Evolutionary conservation across 169 alveolate genomes (phyloP), one percentile per base, ranked within the genome.

Genomic region (Cryptosporidium muris): DNA sequence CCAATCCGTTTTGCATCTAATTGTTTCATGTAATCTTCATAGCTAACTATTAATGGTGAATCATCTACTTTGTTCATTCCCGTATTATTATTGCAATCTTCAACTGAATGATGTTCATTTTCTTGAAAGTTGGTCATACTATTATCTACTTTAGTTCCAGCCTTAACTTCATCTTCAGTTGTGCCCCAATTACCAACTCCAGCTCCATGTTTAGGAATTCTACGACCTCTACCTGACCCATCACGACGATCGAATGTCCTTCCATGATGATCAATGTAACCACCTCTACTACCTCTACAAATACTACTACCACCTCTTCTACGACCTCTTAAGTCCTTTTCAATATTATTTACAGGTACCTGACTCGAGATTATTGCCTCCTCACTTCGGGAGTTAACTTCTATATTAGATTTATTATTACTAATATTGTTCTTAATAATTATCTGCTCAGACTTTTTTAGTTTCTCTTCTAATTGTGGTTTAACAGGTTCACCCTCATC

Each of bases 281-380:
- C 85, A 16, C 85, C 85, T 58, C 85, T 74, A 9, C 85, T 68
- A 58, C 85, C 85, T 74, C 85, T 74, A 42, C 54, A 68, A 8
- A 74, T 49, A 11, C 74, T 74, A 49, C 64, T 62, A 9, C 85
- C 85, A 25, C 40, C 60, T 38, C 85, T 53, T 7, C 62, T 0
- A 3, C 85, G 74, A 43, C 67, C 38, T 11, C 36, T 40, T 6
- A 40, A 9, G 63, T 9, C 81, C 16, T 25, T 25, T 1, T 60
- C 40, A 34, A 47, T 16, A n/a, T 4, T 38, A 4, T 16, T 51
- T 3, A 58, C 60, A 14, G 60, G 4, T 11, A 25, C 51, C 9
- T 43, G 42, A 60, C 60, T 64, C 25, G 67, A 43, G 25, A 25
- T 25, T 25, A 12, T 52, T 51, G 3, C 16, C 47, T 47, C 42